These are phyloP conservation scores for Trichoderma semiorbis DNA, from an alignment of 2,329 filamentous ascomycete species.

Conservation along the genomic window DNA sequence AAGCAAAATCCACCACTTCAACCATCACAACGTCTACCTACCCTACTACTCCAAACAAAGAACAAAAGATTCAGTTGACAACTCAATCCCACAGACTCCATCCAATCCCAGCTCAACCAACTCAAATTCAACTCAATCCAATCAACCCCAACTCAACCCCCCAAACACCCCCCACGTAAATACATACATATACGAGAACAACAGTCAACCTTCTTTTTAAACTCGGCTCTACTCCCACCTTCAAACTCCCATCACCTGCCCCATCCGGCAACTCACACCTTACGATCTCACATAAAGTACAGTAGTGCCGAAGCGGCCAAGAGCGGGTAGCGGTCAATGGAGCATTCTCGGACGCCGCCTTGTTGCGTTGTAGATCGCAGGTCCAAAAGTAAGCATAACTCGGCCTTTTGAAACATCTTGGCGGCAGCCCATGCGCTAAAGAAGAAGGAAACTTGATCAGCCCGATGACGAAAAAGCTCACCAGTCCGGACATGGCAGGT, in stretches of 20 bases:
- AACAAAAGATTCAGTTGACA: not conserved
- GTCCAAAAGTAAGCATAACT: not conserved
- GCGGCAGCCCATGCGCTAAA: not conserved
- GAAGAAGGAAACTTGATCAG: not conserved
- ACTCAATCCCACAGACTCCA: not conserved
- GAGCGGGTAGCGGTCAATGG: not conserved
- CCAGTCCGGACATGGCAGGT: slow-evolving; percentile 1
- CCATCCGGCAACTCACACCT: not conserved
- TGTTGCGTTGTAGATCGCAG: not conserved
- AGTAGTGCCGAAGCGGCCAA: not conserved
- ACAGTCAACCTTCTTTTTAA: not conserved
- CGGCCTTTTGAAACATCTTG: not conserved
- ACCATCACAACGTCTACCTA: not conserved
- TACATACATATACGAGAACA: not conserved
- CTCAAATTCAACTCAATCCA: not conserved
- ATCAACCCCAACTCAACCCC: not conserved
- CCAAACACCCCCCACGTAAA: not conserved
- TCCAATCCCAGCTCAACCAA: not conserved
- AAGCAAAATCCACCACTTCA: not conserved
- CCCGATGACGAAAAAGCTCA: not conserved
- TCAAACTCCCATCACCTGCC: not conserved
- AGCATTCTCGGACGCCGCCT: not conserved
- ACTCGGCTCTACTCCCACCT: slow-evolving; percentile 10
- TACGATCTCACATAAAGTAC: not conserved
- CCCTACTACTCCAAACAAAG: not conserved